Evolutionary conservation across 345 rosid genomes (phyloP).

Genomic region (Salix viminalis): DNA sequence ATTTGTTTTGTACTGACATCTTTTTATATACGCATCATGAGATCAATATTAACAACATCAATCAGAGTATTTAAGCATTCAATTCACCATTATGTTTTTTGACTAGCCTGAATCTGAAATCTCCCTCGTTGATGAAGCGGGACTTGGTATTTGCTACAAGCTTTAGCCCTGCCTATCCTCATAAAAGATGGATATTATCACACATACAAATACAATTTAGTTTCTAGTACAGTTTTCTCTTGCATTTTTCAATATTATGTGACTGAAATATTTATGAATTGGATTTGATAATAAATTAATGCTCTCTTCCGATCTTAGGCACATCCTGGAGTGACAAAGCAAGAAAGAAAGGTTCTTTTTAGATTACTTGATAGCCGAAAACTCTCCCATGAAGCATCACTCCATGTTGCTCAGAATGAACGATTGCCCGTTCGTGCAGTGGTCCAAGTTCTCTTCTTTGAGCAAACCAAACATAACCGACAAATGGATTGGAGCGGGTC

Average conservation of each 20-base stretch:
- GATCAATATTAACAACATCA: background rate
- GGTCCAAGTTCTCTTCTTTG: conserved; percentile 67
- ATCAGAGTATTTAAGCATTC: background rate
- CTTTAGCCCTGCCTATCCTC: too few species aligned
- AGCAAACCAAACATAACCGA: conserved; percentile 57
- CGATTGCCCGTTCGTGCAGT: conserved; percentile 76
- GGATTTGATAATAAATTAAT: background rate
- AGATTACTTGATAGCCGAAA: conserved; percentile 63
- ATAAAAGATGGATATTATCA: background rate
- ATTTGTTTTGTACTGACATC: background rate
- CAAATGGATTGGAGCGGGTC: conserved; percentile 70
- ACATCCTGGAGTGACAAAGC: conserved; percentile 67
- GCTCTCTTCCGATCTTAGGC: conserved; percentile 35
- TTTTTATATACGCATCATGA: background rate
- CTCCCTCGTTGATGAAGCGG: too few species aligned
- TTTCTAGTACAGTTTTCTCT: background rate
- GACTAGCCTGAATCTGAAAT: too few species aligned
- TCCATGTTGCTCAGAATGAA: conserved; percentile 78
- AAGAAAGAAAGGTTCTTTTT: conserved; percentile 65
- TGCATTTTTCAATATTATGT: too few species aligned
- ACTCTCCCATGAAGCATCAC: conserved; percentile 71
- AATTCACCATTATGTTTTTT: background rate
- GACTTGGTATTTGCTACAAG: too few species aligned
- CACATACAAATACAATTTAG: background rate
- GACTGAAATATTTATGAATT: background rate